Evolutionary conservation across 768 basidiomycete species (phyloP).

Genomic region (Kwoniella botswanensis): DNA sequence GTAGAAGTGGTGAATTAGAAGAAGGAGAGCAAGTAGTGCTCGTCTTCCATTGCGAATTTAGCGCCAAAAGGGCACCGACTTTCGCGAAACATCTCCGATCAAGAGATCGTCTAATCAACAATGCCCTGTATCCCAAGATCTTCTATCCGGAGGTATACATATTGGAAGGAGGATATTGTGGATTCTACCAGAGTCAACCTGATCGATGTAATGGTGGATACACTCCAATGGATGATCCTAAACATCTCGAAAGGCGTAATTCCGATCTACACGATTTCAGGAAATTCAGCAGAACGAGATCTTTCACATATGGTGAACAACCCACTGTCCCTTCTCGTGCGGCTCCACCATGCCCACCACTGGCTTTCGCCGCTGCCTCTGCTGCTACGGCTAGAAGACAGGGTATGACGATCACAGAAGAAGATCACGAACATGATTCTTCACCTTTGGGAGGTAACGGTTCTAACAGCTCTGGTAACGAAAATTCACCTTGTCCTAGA

Average conservation of each 20-base stretch:
- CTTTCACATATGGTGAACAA: conserved; percentile 88
- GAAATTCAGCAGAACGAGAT: conserved; percentile 86
- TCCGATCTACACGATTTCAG: conserved; percentile 92
- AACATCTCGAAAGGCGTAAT: conserved; percentile 75
- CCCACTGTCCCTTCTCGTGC: conserved; percentile 28
- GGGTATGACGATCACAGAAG: conserved; percentile 63
- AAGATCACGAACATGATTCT: conserved; percentile 67
- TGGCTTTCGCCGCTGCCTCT: conserved; percentile 54
- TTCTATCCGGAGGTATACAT: conserved; percentile 97
- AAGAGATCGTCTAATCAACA: conserved; percentile 85
- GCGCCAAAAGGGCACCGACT: conserved; percentile 90
- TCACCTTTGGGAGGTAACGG: conserved; percentile 68
- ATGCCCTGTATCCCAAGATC: conserved; percentile 85
- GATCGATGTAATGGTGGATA: conserved; percentile 78
- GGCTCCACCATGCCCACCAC: conserved; percentile 41
- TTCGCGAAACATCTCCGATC: conserved; percentile 93
- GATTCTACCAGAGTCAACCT: conserved; percentile 74
- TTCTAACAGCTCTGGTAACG: conserved; percentile 62
- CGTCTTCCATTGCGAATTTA: conserved; percentile 98
- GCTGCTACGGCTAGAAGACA: conserved; percentile 59
- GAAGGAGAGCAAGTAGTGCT: conserved; percentile 75
- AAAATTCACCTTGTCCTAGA: conserved; percentile 84
- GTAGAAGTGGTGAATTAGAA: conserved; percentile 69
- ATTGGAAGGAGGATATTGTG: conserved; percentile 92
- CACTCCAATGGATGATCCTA: conserved; percentile 93